A percentile compares a stretch with the other conserved stretches of the same genome.
Evolutionary conservation across 139 green algal species (phyloP).

Genomic region (Tetradesmus lagerheimii): DNA sequence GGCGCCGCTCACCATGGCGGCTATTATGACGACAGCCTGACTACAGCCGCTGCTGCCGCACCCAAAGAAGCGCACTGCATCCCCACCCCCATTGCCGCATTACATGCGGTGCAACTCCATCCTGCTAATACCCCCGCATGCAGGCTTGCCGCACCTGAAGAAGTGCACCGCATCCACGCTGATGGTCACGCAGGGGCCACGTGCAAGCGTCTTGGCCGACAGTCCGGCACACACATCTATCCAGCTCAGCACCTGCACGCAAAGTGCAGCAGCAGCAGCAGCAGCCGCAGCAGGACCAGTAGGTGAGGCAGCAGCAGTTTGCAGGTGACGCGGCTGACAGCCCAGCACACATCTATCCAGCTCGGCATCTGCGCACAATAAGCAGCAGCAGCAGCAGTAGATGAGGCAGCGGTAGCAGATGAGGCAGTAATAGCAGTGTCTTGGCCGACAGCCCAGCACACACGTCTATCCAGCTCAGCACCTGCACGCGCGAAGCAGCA

Average conservation of each 20-base stretch:
- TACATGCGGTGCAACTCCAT: no score
- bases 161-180: conserved; percentile 84
- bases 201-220: conserved; percentile 83
- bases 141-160: no score
- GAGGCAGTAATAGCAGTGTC: conserved; percentile 52
- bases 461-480: conserved; percentile 90
- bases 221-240: conserved; percentile 88
- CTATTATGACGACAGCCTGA: conserved; percentile 83
- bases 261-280: not conserved
- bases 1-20: conserved; percentile 84
- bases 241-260: conserved; percentile 82
- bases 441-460: conserved; percentile 86
- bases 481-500: conserved; percentile 53
- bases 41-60: no score
- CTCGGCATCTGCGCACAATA: no score
- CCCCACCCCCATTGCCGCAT: no score
- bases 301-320: not conserved
- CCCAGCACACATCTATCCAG: no score
- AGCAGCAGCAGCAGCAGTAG: no score
- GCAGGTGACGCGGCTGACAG: not conserved
- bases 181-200: conserved; percentile 81
- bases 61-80: conserved; percentile 81
- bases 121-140: no score
- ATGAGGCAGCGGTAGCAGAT: conserved; percentile 41
- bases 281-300: not conserved